Evolutionary conservation across 1,284 basidiomycete species (phyloP), one percentile per base, ranked within the genome.

Genomic region (Trametes hirsuta): DNA sequence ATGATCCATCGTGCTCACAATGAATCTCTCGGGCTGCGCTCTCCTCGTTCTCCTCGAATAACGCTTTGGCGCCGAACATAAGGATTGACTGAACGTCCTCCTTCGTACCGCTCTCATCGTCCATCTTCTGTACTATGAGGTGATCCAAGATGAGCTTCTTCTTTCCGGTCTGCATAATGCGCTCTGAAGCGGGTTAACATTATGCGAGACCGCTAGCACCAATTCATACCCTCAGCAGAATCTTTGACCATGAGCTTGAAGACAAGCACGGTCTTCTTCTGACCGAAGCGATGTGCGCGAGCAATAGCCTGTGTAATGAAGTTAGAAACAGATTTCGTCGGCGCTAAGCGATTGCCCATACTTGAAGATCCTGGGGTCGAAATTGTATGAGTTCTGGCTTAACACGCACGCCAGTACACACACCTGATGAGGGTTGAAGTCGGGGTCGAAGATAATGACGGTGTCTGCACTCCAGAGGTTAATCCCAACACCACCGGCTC

Each of bases 401-500:
- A 53, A 25, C 15, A 11, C 59, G 40, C 24, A 35, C 10, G 24
- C 22, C 18, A 18, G 42, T 41, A 62, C 25, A 47, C 79, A 36
- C 56, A 87, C 91, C 76, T 93, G 89, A 75, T 97, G 95, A 14
- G 95, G 95, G 69, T 98, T 98, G 75, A 95, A 98, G 77, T 98
- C 95, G 0, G 93, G 91, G 70, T 96, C 95, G 68, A 88, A 91
- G 52, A 98, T 88, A 59, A 98, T 95, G 47, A 98, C 95, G 1
- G 93, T 95, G 68, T 96, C 93, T 37, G 94, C 94, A 58, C 79
- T 89, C 84, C 82, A 89, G 48, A 97, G 82, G 71, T 97, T 98
- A 76, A 98, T 97, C 35, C 96, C 95, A 54, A 98, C 92, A 62
- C 97, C 97, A 42, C 97, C 97, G 41, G 97, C 97, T 47, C 97